Percentiles rank a stretch among this genome's conserved stretches.
These are phyloP conservation scores for Thermothelomyces thermophilus DNA, from an alignment of 2,329 filamentous ascomycete genomes.

Conservation along the genomic window DNA sequence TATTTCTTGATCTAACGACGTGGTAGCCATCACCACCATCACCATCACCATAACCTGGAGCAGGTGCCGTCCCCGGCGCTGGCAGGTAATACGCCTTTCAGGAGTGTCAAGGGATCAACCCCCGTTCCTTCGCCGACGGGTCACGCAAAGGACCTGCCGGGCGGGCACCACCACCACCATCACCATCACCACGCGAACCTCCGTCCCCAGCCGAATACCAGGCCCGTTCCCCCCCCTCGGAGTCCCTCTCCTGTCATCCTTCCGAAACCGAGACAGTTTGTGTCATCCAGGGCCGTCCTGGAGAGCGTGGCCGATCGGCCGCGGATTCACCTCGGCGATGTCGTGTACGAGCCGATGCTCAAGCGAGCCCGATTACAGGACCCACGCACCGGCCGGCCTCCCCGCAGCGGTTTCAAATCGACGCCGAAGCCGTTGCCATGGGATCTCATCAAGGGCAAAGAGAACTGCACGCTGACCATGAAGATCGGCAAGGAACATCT, in stretches of 20 bases:
- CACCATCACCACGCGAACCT: slow-evolving; percentile 47
- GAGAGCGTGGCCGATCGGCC: slow-evolving; percentile 64
- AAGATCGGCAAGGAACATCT: slow-evolving; percentile 79
- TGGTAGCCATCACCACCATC: slow-evolving; percentile 50
- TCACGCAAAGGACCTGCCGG: slow-evolving; percentile 32
- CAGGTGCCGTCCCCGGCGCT: slow-evolving; percentile 39
- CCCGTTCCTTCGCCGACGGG: slow-evolving; percentile 40
- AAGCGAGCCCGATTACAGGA: slow-evolving; percentile 43
- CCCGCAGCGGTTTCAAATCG: slow-evolving; percentile 33
- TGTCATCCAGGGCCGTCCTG: slow-evolving; percentile 64
- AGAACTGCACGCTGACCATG: slow-evolving; percentile 86
- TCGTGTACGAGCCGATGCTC: slow-evolving; percentile 69
- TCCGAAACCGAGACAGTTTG: slow-evolving; percentile 56
- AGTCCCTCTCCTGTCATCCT: slow-evolving; percentile 40
- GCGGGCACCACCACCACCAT: slow-evolving; percentile 36
- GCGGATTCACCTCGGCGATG: slow-evolving; percentile 75
- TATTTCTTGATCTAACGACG: slow-evolving; percentile 18
- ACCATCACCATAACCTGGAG: slow-evolving; percentile 40
- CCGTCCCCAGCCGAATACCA: slow-evolving; percentile 25
- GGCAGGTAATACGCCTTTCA: slow-evolving; percentile 39
- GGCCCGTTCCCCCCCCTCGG: slow-evolving; percentile 27
- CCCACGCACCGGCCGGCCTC: slow-evolving; percentile 44
- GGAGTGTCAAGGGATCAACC: slow-evolving; percentile 42
- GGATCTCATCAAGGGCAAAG: slow-evolving; percentile 63
- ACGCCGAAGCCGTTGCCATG: slow-evolving; percentile 68